Evolutionary conservation across 352 stramenopile genomes (phyloP), one percentile per base, ranked within the genome.

Genomic region (Pythium dissimile): DNA sequence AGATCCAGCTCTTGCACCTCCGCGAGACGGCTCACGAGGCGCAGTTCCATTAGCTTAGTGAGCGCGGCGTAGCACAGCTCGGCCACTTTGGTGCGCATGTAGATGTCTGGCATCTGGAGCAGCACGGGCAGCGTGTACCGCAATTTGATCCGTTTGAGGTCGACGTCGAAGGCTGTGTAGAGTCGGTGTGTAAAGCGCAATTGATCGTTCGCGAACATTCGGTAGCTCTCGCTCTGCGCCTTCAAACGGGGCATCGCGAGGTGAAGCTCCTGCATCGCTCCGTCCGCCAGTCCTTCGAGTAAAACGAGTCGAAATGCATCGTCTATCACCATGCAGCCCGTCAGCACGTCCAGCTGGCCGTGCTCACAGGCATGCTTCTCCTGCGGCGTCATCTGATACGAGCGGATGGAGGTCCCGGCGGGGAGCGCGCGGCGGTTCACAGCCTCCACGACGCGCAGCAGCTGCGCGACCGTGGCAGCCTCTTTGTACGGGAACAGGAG

Each of bases 121-220:
- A 97, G 69, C 32, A 75, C 45, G 2, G 73, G 67, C 21, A 97
- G 74, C n/a, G 86, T 73, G 31, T 88, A 83, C 5, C 88, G 78
- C 39, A 97, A 69, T 35, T 95, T 92, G 42, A 97, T 88, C 32
- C 88, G 83, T 66, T 97, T 97, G 16, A 97, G 60, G 39, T 97
- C 87, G 10, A 94, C 66, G 34, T 91, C 74, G 53, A 97, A 97
- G 1, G 56, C 56, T 12, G 86, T 91, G 74, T 97, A 97, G 18
- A 97, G 57, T 8, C 89, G 76, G 12, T 77, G 56, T 1, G 76
- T 69, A 60, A 97, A 97, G 6, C 73, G 71, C 16, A 97, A 58
- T 13, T 77, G 39, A 10, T 75, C 64, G 52, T 97, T 91, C 48
- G 72, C 69, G 45, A 91, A 84, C 57, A 96, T 83, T 10, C 71